phyloP scores from a whole-genome alignment of 495 filamentous ascomycete genomes.

The Daldinia bambusicola region DNA sequence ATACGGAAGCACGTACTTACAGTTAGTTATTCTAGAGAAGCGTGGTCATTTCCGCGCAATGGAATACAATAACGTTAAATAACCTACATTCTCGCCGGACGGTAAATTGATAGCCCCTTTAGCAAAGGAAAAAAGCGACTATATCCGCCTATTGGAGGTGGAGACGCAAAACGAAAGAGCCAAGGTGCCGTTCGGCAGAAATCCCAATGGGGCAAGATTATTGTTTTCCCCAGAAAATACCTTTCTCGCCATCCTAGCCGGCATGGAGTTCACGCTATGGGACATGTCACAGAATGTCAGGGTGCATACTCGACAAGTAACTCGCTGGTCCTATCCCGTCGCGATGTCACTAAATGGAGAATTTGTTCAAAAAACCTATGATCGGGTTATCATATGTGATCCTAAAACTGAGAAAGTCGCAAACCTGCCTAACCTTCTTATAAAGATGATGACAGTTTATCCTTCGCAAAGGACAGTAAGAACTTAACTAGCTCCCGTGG shows the following conservation, averaged over 20 bases:
- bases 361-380: neutral
- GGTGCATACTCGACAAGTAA: neutral
- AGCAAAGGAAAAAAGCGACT: neutral
- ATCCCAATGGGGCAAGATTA: no score
- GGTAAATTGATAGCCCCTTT: neutral
- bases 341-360: conserved; percentile 5
- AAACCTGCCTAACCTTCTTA: no score
- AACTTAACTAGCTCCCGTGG: neutral
- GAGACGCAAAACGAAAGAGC: neutral
- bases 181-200: neutral
- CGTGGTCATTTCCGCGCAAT: neutral
- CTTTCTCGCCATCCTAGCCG: neutral
- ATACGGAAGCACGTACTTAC: neutral
- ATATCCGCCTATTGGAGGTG: neutral
- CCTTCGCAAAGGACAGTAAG: conserved; percentile 9
- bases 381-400: neutral
- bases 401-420: neutral
- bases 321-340: neutral
- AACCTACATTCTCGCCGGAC: neutral
- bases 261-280: neutral
- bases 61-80: neutral
- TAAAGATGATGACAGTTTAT: no score
- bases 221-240: neutral
- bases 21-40: neutral
- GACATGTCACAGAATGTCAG: neutral